Evolutionary conservation across 805 yeast species (phyloP).

Genomic region (Cyberlindnera amylophila): DNA sequence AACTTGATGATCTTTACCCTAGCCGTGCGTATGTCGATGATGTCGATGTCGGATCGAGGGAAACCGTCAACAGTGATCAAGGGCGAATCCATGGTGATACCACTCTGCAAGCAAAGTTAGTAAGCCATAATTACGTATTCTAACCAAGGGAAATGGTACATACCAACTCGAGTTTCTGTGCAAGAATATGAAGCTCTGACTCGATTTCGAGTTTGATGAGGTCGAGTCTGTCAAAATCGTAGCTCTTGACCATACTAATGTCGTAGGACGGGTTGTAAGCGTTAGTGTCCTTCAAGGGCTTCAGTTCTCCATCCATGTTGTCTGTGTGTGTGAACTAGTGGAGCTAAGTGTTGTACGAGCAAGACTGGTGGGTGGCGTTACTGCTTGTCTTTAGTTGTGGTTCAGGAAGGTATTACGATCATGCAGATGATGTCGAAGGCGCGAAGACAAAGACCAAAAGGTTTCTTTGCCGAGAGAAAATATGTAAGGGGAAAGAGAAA

Average conservation of each 20-base stretch:
- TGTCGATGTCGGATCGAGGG: slow-evolving; percentile 82
- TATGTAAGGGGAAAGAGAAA: too few relatives aligned
- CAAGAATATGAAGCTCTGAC: slow-evolving; percentile 10
- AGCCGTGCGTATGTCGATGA: slow-evolving; percentile 58
- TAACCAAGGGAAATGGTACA: not conserved
- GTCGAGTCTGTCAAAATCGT: slow-evolving; percentile 8
- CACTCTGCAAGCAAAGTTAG: slow-evolving; percentile 30
- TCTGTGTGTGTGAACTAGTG: not conserved
- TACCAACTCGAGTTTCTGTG: slow-evolving; percentile 28
- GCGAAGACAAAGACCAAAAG: too few relatives aligned
- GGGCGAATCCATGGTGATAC: slow-evolving; percentile 60
- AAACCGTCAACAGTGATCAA: slow-evolving; percentile 73
- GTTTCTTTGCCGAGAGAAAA: too few relatives aligned
- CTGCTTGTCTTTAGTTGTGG: too few relatives aligned
- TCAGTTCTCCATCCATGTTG: slow-evolving; percentile 16
- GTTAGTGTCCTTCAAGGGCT: slow-evolving; percentile 9
- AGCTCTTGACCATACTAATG: slow-evolving; percentile 1
- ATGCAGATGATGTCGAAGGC: too few relatives aligned
- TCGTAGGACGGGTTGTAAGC: slow-evolving; percentile 14
- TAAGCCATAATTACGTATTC: not conserved
- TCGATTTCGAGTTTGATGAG: slow-evolving; percentile 16
- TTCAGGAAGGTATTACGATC: too few relatives aligned
- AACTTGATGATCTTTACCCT: slow-evolving; percentile 64
- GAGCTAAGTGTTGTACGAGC: too few relatives aligned
- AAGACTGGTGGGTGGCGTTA: too few relatives aligned